Conservation (phyloP, 2,329 filamentous ascomycete genomes). For the Fusarium sp. region DNA sequence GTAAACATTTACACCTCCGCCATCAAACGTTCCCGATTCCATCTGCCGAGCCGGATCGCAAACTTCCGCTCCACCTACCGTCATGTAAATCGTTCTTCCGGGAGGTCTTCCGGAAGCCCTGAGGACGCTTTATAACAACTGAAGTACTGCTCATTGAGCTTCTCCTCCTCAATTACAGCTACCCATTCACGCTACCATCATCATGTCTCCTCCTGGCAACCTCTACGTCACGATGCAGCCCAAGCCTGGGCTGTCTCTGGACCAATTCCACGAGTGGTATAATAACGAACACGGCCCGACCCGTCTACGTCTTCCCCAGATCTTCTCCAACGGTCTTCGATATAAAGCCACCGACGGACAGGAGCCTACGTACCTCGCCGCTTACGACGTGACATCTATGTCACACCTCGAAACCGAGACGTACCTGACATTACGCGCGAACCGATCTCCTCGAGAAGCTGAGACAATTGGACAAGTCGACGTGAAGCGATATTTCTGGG, state of each 20-base stretch:
- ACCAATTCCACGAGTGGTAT: conserved; percentile 91
- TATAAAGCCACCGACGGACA: conserved; percentile 75
- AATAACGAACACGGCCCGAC: conserved; percentile 92
- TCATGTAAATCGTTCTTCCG: conserved; percentile 46
- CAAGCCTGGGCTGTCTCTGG: conserved; percentile 69
- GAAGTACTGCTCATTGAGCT: background rate
- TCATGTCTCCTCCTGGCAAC: conserved; percentile 68
- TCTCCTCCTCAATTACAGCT: background rate
- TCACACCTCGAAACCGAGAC: conserved; percentile 73
- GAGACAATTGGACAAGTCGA: conserved; percentile 66
- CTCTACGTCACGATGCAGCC: conserved; percentile 92
- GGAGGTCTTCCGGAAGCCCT: conserved; percentile 39
- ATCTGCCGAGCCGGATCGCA: conserved; percentile 46
- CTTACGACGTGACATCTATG: conserved; percentile 86
- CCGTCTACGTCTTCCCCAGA: conserved; percentile 79
- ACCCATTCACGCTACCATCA: background rate
- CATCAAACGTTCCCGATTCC: conserved; percentile 41
- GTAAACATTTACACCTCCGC: conserved; percentile 44
- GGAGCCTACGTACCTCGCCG: conserved; percentile 77
- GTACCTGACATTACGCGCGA: conserved; percentile 74
- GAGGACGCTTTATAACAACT: conserved; percentile 12
- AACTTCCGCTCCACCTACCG: conserved; percentile 34
- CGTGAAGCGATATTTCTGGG: conserved; percentile 78
- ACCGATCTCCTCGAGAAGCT: conserved; percentile 65
- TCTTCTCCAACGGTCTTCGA: conserved; percentile 80